Percentiles rank a stretch among this genome's conserved stretches.
Conservation (phyloP, 1,284 basidiomycete genomes). For the Pseudozyma flocculosa region DNA sequence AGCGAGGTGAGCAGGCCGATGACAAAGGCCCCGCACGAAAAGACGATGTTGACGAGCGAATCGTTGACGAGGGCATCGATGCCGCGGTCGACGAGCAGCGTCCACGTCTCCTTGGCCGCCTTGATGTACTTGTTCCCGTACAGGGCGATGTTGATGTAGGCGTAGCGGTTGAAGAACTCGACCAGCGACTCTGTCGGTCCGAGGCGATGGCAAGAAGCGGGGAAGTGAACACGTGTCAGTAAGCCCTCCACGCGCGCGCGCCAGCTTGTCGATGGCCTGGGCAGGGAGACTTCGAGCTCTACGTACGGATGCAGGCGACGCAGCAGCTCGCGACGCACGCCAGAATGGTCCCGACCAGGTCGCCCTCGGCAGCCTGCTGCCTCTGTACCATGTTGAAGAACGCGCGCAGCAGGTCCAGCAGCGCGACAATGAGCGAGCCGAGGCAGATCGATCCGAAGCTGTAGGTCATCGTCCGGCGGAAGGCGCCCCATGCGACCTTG, state of each 20-base stretch:
- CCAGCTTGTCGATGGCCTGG: too few relatives aligned
- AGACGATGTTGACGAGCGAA: constrained; percentile 70
- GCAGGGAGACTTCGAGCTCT: background rate
- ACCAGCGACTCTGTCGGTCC: constrained; percentile 7
- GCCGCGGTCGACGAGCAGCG: constrained; percentile 74
- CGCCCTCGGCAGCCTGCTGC: constrained; percentile 72
- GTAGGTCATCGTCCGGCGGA: constrained; percentile 76
- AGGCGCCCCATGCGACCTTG: constrained; percentile 64
- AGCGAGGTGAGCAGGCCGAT: constrained; percentile 75
- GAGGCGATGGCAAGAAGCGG: background rate
- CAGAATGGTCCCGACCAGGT: constrained; percentile 72
- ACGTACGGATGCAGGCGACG: constrained; percentile 37
- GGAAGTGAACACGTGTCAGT: too few relatives aligned
- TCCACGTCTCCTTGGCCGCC: constrained; percentile 89
- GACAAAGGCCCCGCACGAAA: constrained; percentile 65
- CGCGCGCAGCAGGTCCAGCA: constrained; percentile 75
- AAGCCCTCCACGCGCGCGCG: too few relatives aligned
- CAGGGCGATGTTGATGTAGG: constrained; percentile 78
- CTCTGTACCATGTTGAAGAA: constrained; percentile 69
- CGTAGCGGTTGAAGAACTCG: constrained; percentile 64
- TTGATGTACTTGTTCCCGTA: constrained; percentile 82
- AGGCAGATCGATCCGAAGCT: constrained; percentile 87
- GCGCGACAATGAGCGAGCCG: constrained; percentile 81
- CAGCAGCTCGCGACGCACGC: constrained; percentile 81
- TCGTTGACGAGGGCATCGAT: constrained; percentile 84